Conservation (phyloP, 805 yeast genomes). For the Scheffersomyces ergatensis region DNA sequence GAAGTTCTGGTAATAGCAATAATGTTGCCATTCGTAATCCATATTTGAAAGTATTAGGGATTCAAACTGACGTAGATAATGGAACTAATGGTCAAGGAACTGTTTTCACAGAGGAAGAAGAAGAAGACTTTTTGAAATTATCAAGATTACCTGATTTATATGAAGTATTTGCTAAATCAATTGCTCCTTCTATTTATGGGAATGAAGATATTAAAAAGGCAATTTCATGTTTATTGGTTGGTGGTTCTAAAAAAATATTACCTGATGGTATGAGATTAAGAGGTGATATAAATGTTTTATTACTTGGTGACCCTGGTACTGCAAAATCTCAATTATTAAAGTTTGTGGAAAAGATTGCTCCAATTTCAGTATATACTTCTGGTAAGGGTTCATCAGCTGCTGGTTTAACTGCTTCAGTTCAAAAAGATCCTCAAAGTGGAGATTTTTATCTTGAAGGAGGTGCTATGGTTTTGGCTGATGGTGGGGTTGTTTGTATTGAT, state of each 20-base stretch:
- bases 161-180: constrained; percentile 79
- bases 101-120: constrained; percentile 87
- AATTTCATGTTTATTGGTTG: constrained; percentile 85
- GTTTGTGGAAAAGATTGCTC: constrained; percentile 92
- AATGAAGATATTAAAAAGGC: constrained; percentile 90
- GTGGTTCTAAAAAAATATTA: constrained; percentile 87
- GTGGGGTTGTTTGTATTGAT: constrained; percentile 98
- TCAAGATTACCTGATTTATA: constrained; percentile 83
- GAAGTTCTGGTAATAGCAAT: constrained; percentile 42
- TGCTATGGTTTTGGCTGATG: constrained; percentile 99
- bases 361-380: constrained; percentile 92
- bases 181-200: constrained; percentile 97
- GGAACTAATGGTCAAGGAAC: constrained; percentile 56
- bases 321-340: constrained; percentile 95
- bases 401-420: constrained; percentile 97
- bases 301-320: constrained; percentile 98
- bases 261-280: constrained; percentile 97
- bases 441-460: constrained; percentile 98
- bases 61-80: constrained; percentile 78
- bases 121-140: constrained; percentile 79
- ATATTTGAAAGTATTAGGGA: constrained; percentile 81
- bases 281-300: constrained; percentile 92
- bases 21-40: constrained; percentile 94
- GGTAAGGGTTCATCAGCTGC: constrained; percentile 99
- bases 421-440: constrained; percentile 81